A percentile compares a stretch with the other conserved stretches of the same genome.
These are phyloP conservation scores for Mucor racemosus DNA, from an alignment of 371 early-diverging fungal species.

Conservation along the genomic window DNA sequence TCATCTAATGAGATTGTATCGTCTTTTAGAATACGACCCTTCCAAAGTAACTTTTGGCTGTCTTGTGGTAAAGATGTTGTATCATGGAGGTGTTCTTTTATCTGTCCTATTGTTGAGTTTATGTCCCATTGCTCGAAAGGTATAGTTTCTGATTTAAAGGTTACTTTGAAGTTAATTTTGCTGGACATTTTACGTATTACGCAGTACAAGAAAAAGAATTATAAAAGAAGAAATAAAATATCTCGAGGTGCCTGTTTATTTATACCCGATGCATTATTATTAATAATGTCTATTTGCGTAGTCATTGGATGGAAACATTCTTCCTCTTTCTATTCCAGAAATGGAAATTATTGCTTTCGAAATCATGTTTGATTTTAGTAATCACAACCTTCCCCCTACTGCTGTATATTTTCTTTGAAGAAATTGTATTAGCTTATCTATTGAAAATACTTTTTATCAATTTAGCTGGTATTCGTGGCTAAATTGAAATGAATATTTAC, in stretches of 20 bases:
- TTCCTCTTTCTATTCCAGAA: not conserved
- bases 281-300: not conserved
- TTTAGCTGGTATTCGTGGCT: too few species aligned
- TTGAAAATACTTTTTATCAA: too few species aligned
- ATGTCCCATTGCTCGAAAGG: conserved; percentile 27
- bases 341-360: not conserved
- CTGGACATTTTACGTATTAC: not conserved
- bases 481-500: too few species aligned
- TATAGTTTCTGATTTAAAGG: conserved; percentile 46
- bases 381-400: too few species aligned
- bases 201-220: not conserved
- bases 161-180: conserved; percentile 39
- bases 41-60: conserved; percentile 57
- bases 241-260: not conserved
- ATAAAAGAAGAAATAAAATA: not conserved
- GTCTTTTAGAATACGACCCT: conserved; percentile 50
- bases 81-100: conserved; percentile 43
- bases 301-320: not conserved
- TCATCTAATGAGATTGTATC: conserved; percentile 20
- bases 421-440: too few species aligned
- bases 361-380: too few species aligned
- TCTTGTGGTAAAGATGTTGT: conserved; percentile 43
- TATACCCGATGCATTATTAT: conserved; percentile 4
- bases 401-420: too few species aligned
- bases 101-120: conserved; percentile 32